A percentile compares a stretch with the other conserved stretches of the same genome.
phyloP scores from a whole-genome alignment of 2,329 filamentous ascomycete species.

The Trichoderma aggressivum region DNA sequence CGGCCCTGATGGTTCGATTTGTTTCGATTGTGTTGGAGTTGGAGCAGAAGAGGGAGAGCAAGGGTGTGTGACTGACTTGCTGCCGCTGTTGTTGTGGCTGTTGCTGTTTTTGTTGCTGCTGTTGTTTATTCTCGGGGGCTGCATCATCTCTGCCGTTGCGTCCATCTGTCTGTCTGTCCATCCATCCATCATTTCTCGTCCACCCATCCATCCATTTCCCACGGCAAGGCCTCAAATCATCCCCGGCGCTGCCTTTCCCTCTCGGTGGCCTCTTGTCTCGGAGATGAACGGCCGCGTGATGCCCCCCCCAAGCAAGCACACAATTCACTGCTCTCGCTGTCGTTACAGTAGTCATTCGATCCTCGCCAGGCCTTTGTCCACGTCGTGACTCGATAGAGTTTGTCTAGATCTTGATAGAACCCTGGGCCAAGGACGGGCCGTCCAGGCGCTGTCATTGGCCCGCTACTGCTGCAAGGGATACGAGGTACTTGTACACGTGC shows the following conservation, averaged over 20 bases:
- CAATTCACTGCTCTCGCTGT: not conserved
- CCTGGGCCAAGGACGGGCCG: slow-evolving; percentile 5
- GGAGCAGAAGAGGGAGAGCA: not conserved
- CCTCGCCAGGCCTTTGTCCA: not conserved
- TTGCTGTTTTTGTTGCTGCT: not conserved
- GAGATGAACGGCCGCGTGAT: slow-evolving; percentile 9
- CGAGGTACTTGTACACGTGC: slow-evolving; percentile 7
- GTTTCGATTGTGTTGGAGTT: not conserved
- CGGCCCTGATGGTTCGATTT: not conserved
- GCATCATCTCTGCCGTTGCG: not conserved
- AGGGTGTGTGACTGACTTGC: not conserved
- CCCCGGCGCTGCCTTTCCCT: not conserved
- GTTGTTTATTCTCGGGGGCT: not conserved
- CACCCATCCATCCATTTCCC: not conserved
- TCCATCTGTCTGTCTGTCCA: not conserved
- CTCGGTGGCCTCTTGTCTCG: not conserved
- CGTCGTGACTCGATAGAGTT: slow-evolving; percentile 17
- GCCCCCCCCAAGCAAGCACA: not conserved
- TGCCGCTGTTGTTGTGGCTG: not conserved
- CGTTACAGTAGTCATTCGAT: not conserved
- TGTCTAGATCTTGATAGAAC: slow-evolving; percentile 17
- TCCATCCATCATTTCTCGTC: not conserved
- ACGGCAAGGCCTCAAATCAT: not conserved
- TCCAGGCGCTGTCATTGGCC: slow-evolving; percentile 1
- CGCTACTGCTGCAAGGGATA: not conserved